A percentile compares a stretch with the other conserved stretches of the same genome.
Evolutionary conservation across 2,329 filamentous ascomycete genomes (phyloP).

Genomic region (Fusarium albosuccineum): DNA sequence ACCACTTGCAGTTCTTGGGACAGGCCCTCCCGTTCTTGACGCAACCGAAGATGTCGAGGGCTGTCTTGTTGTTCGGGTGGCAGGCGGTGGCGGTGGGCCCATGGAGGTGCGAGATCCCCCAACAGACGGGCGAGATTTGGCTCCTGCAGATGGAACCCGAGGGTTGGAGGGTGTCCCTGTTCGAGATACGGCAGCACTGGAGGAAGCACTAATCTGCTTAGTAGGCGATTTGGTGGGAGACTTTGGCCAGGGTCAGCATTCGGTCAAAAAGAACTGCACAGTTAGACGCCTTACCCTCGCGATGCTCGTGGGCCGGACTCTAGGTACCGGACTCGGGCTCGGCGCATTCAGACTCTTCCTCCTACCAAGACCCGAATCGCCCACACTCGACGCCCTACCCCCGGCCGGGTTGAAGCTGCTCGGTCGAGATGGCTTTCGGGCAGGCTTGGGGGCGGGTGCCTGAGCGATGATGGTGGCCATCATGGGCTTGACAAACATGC

Average conservation of each 20-base stretch:
- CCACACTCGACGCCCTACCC: slow-evolving; percentile 55
- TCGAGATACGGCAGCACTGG: slow-evolving; percentile 71
- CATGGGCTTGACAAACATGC: slow-evolving; percentile 87
- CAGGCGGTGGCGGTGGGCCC: slow-evolving; percentile 71
- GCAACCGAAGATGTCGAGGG: slow-evolving; percentile 58
- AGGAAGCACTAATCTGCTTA: slow-evolving; percentile 73
- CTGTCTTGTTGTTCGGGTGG: slow-evolving; percentile 58
- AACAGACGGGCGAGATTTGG: slow-evolving; percentile 69
- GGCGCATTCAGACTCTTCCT: slow-evolving; percentile 78
- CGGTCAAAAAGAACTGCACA: neutral
- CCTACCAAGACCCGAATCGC: slow-evolving; percentile 68
- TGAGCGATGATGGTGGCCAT: slow-evolving; percentile 73
- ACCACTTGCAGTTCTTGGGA: slow-evolving; percentile 56
- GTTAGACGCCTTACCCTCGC: slow-evolving; percentile 61
- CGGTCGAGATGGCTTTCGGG: slow-evolving; percentile 59
- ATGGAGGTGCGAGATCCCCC: slow-evolving; percentile 72
- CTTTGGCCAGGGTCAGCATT: slow-evolving; percentile 56
- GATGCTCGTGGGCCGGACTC: slow-evolving; percentile 68
- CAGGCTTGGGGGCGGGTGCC: slow-evolving; percentile 54
- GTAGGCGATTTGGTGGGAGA: slow-evolving; percentile 85
- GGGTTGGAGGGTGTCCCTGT: slow-evolving; percentile 74
- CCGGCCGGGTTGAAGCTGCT: slow-evolving; percentile 62
- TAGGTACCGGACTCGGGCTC: slow-evolving; percentile 78
- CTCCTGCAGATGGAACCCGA: slow-evolving; percentile 57
- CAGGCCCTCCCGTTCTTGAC: slow-evolving; percentile 49